Base-by-base conservation (phyloP, 441 rosid species). In the Monsonia emarginata region DNA sequence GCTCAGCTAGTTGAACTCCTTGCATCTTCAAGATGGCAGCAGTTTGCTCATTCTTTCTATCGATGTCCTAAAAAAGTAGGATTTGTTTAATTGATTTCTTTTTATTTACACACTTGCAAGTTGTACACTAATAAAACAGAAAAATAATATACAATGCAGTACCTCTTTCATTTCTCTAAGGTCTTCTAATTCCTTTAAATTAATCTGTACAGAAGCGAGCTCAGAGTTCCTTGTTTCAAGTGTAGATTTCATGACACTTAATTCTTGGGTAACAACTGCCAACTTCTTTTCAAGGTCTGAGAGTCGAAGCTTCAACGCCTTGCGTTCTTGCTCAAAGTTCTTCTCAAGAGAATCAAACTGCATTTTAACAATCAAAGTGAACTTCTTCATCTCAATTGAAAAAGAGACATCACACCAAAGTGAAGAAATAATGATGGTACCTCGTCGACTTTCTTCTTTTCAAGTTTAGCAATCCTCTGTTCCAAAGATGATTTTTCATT, bases 111-210 rank as follows among this genome's bases (percentile, higher is more conserved):
- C 26, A 21, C 58, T 24, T 52, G 25, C 58, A 21, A 1, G 13
- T 40, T 31, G 30, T 61, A 31, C 63, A 68, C 40, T 42, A 22
- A 4, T 14, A 26, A 27, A 63, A 78, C 56, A n/a, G 46, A 25
- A 56, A 22, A 13, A 16, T 30, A 62, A 30, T 4, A 63, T 63
- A 44, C 64, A 74, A 34, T 13, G 58, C 21, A 50, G 27, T 82
- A 87, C 98, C 98, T 89, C 99, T 79, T 86, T 91, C 95, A 94
- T 86, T 81, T 88, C 96, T 76, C 99, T 82, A 69, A 94, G 69
- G 25, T 94, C 97, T 69, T 91, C 97, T 19, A 94, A 76, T 66
- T 94, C 99, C 76, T 86, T 91, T 77, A 86, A 73, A 65, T 79
- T 86, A 75, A 78, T 85, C 69, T 91, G 87, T 73, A 88, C 65